These are phyloP conservation scores for Solidago caesia DNA, from an alignment of 129 eudicot genomes.

Conservation along the genomic window DNA sequence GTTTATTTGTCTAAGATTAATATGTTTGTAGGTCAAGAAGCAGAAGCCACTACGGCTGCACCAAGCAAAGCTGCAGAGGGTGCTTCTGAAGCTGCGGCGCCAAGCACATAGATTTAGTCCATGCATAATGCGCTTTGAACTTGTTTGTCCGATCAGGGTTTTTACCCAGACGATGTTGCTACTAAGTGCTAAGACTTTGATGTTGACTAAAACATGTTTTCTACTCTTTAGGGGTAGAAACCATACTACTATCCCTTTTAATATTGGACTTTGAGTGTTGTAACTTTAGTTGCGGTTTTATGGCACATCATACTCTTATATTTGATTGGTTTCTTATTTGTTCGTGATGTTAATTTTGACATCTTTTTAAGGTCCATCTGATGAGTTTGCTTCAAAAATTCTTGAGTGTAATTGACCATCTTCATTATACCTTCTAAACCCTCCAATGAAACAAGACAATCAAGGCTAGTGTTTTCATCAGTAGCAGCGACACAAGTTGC, in stretches of 20 bases:
- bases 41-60: slow-evolving; percentile 36
- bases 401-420: too few species aligned
- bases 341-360: slow-evolving; percentile 4
- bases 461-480: too few species aligned
- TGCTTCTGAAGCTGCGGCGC: slow-evolving; percentile 29
- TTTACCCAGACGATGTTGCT: slow-evolving; percentile 17
- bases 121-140: slow-evolving; percentile 24
- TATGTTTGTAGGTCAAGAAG: slow-evolving; percentile 44
- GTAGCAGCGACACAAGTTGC: too few species aligned
- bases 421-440: too few species aligned
- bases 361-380: background rate
- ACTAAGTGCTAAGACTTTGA: slow-evolving; percentile 15
- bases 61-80: slow-evolving; percentile 29
- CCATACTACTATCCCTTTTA: slow-evolving; percentile 24
- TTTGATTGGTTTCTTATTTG: slow-evolving; percentile 2
- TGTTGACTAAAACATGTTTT: slow-evolving; percentile 31
- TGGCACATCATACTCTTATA: slow-evolving; percentile 18
- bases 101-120: slow-evolving; percentile 34
- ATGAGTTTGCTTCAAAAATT: background rate
- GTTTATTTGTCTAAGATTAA: background rate
- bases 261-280: slow-evolving; percentile 41
- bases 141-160: slow-evolving; percentile 17
- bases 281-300: slow-evolving; percentile 33
- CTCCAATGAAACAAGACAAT: too few species aligned
- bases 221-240: slow-evolving; percentile 17